These are phyloP conservation scores for Leccinum ochraceum DNA, from an alignment of 768 basidiomycete species.

Conservation along the genomic window DNA sequence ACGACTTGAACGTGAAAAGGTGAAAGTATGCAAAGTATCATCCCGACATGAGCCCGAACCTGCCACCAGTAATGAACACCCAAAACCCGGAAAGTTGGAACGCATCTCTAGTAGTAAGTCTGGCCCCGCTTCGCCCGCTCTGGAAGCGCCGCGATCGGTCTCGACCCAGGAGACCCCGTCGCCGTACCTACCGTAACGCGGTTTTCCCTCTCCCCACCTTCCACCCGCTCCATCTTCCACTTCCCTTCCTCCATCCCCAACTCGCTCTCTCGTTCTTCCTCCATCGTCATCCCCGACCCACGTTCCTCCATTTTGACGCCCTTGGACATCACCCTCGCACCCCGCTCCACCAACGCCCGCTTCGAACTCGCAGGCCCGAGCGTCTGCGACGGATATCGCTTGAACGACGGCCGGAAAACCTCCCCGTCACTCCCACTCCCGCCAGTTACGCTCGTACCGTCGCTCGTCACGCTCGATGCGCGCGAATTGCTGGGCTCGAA, in stretches of 20 bases:
- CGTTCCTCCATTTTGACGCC: slow-evolving; percentile 7
- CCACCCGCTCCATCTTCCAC: background rate
- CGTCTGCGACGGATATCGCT: slow-evolving; percentile 72
- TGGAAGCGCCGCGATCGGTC: slow-evolving; percentile 32
- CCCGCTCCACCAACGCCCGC: slow-evolving; percentile 43
- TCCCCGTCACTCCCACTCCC: slow-evolving; percentile 35
- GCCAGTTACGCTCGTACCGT: slow-evolving; percentile 31
- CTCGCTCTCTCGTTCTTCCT: background rate
- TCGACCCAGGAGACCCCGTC: slow-evolving; percentile 21
- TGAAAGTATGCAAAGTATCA: no score
- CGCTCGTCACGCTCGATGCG: slow-evolving; percentile 34
- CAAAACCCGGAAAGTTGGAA: background rate
- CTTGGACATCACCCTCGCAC: slow-evolving; percentile 11
- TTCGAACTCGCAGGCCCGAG: slow-evolving; percentile 63
- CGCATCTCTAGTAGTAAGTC: background rate
- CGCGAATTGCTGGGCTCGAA: slow-evolving; percentile 28
- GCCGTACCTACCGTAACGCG: slow-evolving; percentile 18
- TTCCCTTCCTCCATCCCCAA: background rate
- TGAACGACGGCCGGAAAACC: slow-evolving; percentile 61
- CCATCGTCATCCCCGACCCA: background rate
- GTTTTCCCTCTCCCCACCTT: background rate
- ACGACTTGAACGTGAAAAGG: background rate
- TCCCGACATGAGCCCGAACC: background rate
- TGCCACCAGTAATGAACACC: background rate
- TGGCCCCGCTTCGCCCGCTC: slow-evolving; percentile 29